Evolutionary conservation across 139 green algal species (phyloP), one percentile per base, ranked within the genome.

Genomic region (Chlamydomonas sp.): DNA sequence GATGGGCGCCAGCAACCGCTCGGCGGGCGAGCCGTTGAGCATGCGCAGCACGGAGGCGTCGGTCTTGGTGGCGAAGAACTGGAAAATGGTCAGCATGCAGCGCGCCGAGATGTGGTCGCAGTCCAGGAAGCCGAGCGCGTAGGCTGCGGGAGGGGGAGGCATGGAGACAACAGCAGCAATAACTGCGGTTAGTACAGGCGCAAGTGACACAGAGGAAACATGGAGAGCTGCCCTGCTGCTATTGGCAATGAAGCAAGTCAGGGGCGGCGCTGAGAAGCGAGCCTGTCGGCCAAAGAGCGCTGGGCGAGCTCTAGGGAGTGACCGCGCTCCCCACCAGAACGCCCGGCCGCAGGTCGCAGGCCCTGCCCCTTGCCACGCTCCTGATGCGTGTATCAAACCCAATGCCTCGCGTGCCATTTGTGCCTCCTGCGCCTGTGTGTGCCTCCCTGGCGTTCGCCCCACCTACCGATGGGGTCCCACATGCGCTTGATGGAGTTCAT

Each of bases 11-110:
- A 98, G 89, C 82, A 99, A 92, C 10, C 96, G 92, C 31, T 98
- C 96, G 14, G 95, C 94, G 8, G 97, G 97, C 10, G 96, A 98
- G 78, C 97, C 97, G 87, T 96, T 98, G 58, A 99, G 95, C 97
- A 99, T 99, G 78, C 97, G 94, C 92, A 99, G 92, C 64, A 96
- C 94, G 4, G 92, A 97, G 49, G 97, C 97, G 85, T 99, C 97
- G 1, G 97, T 99, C 95, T 99, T 99, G 88, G 97, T 99, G 68
- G 97, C 97, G 88, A 99, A 99, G 93, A 99, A 99, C 89, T 97
- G 96, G 82, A 96, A 96, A 91, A 99, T 99, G 80, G 97, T 98
- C 58, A 99, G 93, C 97, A 99, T 99, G 93, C 97, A 99, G 73
- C 97, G 93, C 1, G 97, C 97, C 15, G 91, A 97, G 92, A 99